Evolutionary conservation across 192 early-diverging fungal genomes (phyloP).

Genomic region (Coemansia sp.): DNA sequence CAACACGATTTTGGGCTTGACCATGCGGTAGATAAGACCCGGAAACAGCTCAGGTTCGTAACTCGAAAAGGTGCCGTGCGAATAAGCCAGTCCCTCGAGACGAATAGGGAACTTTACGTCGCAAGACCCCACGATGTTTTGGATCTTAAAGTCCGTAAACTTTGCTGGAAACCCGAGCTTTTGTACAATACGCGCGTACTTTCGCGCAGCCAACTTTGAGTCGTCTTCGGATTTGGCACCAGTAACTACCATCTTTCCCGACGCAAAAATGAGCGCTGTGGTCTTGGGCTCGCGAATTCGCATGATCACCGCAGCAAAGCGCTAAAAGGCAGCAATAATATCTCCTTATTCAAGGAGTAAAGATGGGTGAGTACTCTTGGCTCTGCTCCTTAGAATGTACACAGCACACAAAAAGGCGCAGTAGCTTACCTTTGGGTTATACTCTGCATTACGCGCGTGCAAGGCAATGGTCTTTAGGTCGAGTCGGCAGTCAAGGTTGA

Average conservation of each 20-base stretch:
- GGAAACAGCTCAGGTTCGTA: slow-evolving; percentile 99
- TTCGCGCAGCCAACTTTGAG: slow-evolving; percentile 94
- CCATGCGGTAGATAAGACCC: slow-evolving; percentile 99
- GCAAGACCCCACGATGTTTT: slow-evolving; percentile 98
- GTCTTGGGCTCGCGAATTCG: slow-evolving; percentile 99
- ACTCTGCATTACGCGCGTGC: slow-evolving; percentile 99
- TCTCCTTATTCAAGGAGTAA: neutral
- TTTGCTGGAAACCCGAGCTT: slow-evolving; percentile 97
- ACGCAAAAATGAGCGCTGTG: slow-evolving; percentile 97
- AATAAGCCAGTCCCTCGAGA: slow-evolving; percentile 91
- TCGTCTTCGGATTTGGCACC: slow-evolving; percentile 98
- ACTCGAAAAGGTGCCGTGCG: slow-evolving; percentile 83
- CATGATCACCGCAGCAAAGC: slow-evolving; percentile 99
- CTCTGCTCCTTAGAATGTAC: neutral
- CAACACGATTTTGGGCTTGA: slow-evolving; percentile 96
- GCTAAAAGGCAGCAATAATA: slow-evolving; percentile 58
- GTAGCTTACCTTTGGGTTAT: slow-evolving; percentile 96
- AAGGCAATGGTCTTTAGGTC: slow-evolving; percentile 98
- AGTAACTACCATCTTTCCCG: slow-evolving; percentile 99
- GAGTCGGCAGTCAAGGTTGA: slow-evolving; percentile 95
- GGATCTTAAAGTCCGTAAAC: slow-evolving; percentile 99
- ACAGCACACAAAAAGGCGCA: neutral
- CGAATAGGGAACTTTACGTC: slow-evolving; percentile 99
- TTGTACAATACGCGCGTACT: slow-evolving; percentile 99
- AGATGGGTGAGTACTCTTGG: slow-evolving; percentile 5